phyloP scores from a whole-genome alignment of 2,329 filamentous ascomycete species.

The Dothideomycetes sp. region DNA sequence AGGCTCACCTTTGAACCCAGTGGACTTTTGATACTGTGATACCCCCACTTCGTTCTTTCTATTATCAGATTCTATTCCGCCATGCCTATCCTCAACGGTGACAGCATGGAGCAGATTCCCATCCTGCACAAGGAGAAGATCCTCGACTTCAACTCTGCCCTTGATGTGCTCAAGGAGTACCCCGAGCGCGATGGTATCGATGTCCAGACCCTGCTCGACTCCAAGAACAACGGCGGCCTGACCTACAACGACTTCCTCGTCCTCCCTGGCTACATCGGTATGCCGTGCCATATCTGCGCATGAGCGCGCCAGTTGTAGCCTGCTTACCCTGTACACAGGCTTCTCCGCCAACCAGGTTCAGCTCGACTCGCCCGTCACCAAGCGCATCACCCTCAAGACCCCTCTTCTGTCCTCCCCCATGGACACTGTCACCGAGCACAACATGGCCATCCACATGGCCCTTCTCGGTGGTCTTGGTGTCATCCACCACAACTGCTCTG shows the following conservation, averaged over 20 bases:
- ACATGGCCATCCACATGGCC: constrained; percentile 98
- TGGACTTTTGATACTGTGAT: constrained; percentile 1
- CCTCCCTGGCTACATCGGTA: constrained; percentile 90
- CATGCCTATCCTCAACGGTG: constrained; percentile 66
- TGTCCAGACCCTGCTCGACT: constrained; percentile 78
- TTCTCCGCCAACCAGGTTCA: constrained; percentile 84
- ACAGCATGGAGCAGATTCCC: constrained; percentile 37
- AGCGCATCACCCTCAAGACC: constrained; percentile 90
- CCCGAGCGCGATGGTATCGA: constrained; percentile 73
- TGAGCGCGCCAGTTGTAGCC: constrained; percentile 11
- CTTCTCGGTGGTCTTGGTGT: constrained; percentile 82
- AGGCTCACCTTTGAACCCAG: constrained; percentile 16
- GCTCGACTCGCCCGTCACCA: constrained; percentile 87
- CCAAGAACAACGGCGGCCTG: constrained; percentile 80
- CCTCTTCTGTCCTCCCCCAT: constrained; percentile 96
- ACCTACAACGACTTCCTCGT: constrained; percentile 99
- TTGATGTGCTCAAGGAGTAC: constrained; percentile 72
- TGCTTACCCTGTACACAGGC: constrained; percentile 34
- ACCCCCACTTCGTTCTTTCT: constrained; percentile 7
- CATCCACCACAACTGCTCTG: constrained; percentile 99
- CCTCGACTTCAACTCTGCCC: constrained; percentile 63
- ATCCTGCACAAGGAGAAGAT: constrained; percentile 41
- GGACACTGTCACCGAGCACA: constrained; percentile 98
- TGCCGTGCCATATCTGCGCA: constrained; percentile 8
- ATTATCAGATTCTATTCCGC: constrained; percentile 20